Conservation (phyloP, 176 grass and related monocot species). For the Aechmea fasciata region DNA sequence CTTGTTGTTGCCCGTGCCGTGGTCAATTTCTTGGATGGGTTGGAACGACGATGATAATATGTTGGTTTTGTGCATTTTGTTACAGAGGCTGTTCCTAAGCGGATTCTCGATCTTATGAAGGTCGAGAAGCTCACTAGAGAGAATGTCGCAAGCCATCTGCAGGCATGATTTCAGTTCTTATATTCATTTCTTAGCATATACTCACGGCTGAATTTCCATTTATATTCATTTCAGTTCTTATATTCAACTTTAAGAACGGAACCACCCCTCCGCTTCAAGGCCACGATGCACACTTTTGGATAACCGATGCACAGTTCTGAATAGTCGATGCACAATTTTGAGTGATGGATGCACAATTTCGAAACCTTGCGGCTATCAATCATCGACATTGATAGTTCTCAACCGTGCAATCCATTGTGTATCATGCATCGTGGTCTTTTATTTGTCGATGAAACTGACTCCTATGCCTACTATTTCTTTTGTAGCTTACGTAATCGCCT, state of each 20-base stretch:
- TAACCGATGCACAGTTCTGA: too few relatives aligned
- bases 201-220: too few relatives aligned
- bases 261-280: too few relatives aligned
- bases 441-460: not conserved
- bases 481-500: not conserved
- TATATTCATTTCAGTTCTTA: too few relatives aligned
- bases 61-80: not conserved
- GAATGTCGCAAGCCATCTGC: slow-evolving; percentile 58
- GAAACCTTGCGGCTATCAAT: too few relatives aligned
- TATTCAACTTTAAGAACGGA: too few relatives aligned
- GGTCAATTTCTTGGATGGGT: not conserved
- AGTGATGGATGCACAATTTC: too few relatives aligned
- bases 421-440: not conserved
- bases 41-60: not conserved
- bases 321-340: too few relatives aligned
- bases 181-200: too few relatives aligned
- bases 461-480: not conserved
- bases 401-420: too few relatives aligned
- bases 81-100: slow-evolving; percentile 57
- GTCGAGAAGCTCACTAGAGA: slow-evolving; percentile 44
- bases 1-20: not conserved
- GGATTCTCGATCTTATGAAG: slow-evolving; percentile 56
- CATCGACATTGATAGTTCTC: too few relatives aligned
- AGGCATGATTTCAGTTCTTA: slow-evolving; percentile 28
- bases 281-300: too few relatives aligned